phyloP scores from a whole-genome alignment of 495 filamentous ascomycete species.

The Hypoxylon rickii region DNA sequence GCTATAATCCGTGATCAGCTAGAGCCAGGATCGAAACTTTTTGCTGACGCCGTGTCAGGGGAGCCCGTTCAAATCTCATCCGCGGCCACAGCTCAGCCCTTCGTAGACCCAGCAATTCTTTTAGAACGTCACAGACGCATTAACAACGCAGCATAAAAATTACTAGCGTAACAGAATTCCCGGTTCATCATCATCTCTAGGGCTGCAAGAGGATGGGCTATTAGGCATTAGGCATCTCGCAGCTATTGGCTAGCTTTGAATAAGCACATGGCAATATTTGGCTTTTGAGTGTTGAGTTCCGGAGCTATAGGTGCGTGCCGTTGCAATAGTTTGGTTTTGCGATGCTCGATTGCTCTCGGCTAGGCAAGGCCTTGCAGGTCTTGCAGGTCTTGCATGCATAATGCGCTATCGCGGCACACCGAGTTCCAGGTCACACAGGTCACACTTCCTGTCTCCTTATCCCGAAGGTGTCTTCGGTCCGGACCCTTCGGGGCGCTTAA shows the following conservation, averaged over 20 bases:
- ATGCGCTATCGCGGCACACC: slow-evolving; percentile 16
- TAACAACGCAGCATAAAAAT: slow-evolving; percentile 5
- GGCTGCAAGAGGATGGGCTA: too few relatives aligned
- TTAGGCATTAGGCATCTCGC: too few relatives aligned
- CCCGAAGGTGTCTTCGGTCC: slow-evolving; percentile 13
- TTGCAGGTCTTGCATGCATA: slow-evolving; percentile 14
- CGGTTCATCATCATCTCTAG: too few relatives aligned
- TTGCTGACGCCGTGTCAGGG: slow-evolving; percentile 20
- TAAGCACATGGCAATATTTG: background rate
- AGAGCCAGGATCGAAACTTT: too few relatives aligned
- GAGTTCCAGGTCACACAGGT: slow-evolving; percentile 7
- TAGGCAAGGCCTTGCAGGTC: slow-evolving; percentile 2
- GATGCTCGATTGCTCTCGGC: slow-evolving; percentile 3
- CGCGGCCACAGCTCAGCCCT: slow-evolving; percentile 43
- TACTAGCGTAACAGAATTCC: too few relatives aligned
- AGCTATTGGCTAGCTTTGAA: slow-evolving; percentile 1
- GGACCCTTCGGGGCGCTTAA: slow-evolving; percentile 7
- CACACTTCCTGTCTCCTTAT: background rate
- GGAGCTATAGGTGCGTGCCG: slow-evolving; percentile 1
- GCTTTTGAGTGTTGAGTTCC: too few relatives aligned
- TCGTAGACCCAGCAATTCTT: slow-evolving; percentile 44
- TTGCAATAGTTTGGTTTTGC: background rate
- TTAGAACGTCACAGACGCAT: slow-evolving; percentile 33
- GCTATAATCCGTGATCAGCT: too few relatives aligned
- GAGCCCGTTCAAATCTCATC: slow-evolving; percentile 40